Evolutionary conservation across 208 protist genomes (phyloP).

Genomic region (Leptomonas seymouri): DNA sequence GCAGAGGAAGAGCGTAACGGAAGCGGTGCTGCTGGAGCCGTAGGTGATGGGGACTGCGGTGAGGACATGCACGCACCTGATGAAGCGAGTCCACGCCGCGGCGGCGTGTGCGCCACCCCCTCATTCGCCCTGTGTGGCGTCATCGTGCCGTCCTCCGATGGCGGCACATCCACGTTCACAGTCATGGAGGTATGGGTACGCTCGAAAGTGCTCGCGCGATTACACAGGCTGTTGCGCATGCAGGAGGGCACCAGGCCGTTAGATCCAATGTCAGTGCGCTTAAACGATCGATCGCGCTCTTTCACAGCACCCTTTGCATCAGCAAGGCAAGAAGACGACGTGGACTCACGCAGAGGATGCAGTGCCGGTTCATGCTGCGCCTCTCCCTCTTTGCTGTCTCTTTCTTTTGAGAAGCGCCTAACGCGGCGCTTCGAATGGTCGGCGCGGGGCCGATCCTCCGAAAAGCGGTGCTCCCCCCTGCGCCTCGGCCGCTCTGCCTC

Average conservation of each 20-base stretch:
- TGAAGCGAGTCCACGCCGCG: neutral
- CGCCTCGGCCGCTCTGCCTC: neutral
- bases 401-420: neutral
- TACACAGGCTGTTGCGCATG: neutral
- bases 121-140: neutral
- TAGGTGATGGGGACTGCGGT: conserved; percentile 5
- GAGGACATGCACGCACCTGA: neutral
- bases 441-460: neutral
- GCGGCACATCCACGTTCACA: conserved; percentile 24
- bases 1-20: neutral
- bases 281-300: conserved; percentile 18
- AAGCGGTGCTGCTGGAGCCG: neutral
- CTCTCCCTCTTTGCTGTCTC: neutral
- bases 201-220: conserved; percentile 14
- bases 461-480: neutral
- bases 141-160: conserved; percentile 1
- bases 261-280: conserved; percentile 11
- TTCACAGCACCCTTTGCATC: neutral
- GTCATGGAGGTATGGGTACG: conserved; percentile 24
- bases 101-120: conserved; percentile 3
- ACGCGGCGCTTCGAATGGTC: neutral
- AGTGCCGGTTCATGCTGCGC: neutral
- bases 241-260: conserved; percentile 9
- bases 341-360: neutral
- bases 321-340: neutral